These are phyloP conservation scores for Zygnema cylindricum DNA, from an alignment of 139 green algal genomes.

Conservation along the genomic window DNA sequence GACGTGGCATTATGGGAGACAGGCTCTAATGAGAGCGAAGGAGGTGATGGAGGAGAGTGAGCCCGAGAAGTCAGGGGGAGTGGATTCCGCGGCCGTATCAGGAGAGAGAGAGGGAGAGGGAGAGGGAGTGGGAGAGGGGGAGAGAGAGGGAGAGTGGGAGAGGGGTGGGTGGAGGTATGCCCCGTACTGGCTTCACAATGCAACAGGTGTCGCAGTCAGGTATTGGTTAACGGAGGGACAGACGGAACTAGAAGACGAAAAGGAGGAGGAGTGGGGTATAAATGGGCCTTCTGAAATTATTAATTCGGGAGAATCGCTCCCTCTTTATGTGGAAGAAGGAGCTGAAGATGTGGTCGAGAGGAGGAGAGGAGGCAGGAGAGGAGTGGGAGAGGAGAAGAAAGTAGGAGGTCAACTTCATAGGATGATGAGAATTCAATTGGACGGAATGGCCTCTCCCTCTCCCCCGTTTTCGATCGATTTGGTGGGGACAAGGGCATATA, in stretches of 20 bases:
- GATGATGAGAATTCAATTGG: conserved; percentile 34
- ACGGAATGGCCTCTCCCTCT: conserved; percentile 22
- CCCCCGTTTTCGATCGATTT: conserved; percentile 30
- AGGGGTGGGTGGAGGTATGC: not conserved
- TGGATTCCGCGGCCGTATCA: not conserved
- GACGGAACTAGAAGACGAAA: not conserved
- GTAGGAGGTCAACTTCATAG: not conserved
- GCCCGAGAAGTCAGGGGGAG: not conserved
- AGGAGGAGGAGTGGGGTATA: not conserved
- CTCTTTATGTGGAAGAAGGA: conserved; percentile 23
- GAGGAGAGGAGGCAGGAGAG: not conserved
- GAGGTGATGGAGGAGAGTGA: conserved; percentile 11
- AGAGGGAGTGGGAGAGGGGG: not conserved
- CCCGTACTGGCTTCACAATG: conserved; percentile 26
- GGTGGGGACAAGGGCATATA: conserved; percentile 12
- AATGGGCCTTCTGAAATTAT: not conserved
- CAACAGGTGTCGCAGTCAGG: conserved; percentile 3
- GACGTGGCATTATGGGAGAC: too few species aligned
- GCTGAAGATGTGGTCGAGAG: not conserved
- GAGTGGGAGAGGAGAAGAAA: not conserved
- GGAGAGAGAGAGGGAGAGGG: not conserved
- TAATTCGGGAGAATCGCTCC: not conserved
- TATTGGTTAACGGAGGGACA: conserved; percentile 13
- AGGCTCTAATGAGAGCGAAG: not conserved
- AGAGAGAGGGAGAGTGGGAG: not conserved